A percentile compares a stretch with the other conserved stretches of the same genome.
These are phyloP conservation scores for Raphanus raphanistrum DNA, from an alignment of 345 rosid genomes.

Conservation along the genomic window DNA sequence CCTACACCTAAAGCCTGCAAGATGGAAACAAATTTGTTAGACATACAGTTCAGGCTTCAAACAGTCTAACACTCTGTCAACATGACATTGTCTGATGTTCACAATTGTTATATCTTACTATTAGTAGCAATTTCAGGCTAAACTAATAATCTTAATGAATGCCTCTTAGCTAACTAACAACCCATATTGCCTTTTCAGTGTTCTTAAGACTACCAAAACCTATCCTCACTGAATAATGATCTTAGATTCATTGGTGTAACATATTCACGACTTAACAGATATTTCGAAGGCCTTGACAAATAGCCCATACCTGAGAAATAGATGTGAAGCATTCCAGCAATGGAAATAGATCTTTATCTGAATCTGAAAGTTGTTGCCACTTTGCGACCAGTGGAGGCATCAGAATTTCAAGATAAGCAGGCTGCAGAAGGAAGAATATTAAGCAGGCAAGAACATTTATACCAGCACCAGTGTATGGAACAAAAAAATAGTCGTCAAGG, in stretches of 20 bases:
- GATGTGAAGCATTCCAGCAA: slow-evolving; percentile 94
- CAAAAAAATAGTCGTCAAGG: neutral
- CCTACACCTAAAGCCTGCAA: slow-evolving; percentile 90
- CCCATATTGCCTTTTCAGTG: neutral
- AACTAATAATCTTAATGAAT: neutral
- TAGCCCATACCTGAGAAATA: slow-evolving; percentile 71
- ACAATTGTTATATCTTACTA: neutral
- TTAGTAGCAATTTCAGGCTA: neutral
- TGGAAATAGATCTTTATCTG: slow-evolving; percentile 93
- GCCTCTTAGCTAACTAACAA: too few relatives aligned
- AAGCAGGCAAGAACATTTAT: slow-evolving; percentile 3
- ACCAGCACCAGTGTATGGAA: neutral
- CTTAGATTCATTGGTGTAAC: slow-evolving; percentile 2
- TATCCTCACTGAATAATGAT: slow-evolving; percentile 5
- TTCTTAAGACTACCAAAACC: slow-evolving; percentile 4
- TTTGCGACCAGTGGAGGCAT: slow-evolving; percentile 94
- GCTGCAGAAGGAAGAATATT: slow-evolving; percentile 52
- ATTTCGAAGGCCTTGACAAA: neutral
- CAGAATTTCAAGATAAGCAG: slow-evolving; percentile 73
- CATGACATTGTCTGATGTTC: slow-evolving; percentile 7
- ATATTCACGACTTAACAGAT: slow-evolving; percentile 4
- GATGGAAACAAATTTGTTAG: slow-evolving; percentile 30
- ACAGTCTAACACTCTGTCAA: neutral
- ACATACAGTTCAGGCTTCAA: slow-evolving; percentile 8
- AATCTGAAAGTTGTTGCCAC: slow-evolving; percentile 92